Percentiles rank a stretch among this genome's conserved stretches.
Conservation (phyloP, 805 yeast species). For the Clavispora vitiphila region DNA sequence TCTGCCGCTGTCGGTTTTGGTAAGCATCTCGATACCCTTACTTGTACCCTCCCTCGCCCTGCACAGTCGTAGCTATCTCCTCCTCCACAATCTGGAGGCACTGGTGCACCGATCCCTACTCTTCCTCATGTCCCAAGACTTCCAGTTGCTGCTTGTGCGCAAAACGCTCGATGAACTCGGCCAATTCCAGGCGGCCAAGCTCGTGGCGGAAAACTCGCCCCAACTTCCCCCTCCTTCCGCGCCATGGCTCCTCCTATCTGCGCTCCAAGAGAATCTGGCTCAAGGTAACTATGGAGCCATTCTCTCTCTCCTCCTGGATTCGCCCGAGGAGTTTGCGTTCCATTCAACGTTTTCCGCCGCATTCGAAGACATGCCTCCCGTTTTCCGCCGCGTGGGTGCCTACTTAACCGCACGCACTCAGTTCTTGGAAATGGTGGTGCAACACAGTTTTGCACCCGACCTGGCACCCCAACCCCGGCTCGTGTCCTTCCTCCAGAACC, state of each 20-base stretch:
- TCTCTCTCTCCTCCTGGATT: background rate
- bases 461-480: conserved; percentile 2
- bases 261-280: conserved; percentile 1
- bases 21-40: no score
- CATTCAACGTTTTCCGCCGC: background rate
- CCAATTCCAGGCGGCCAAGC: conserved; percentile 20
- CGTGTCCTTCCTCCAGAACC: conserved; percentile 4
- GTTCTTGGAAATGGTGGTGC: conserved; percentile 9
- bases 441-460: background rate
- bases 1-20: no score
- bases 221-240: background rate
- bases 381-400: conserved; percentile 3
- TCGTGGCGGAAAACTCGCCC: conserved; percentile 10
- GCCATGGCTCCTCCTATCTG: background rate
- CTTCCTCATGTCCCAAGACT: conserved; percentile 18
- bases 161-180: conserved; percentile 29
- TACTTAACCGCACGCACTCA: conserved; percentile 8
- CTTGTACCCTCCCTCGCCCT: no score
- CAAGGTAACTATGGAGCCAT: conserved; percentile 6
- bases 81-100: background rate
- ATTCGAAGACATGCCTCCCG: background rate
- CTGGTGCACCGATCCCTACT: background rate
- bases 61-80: no score
- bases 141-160: conserved; percentile 27
- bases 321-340: conserved; percentile 1